phyloP scores from a whole-genome alignment of 2,329 filamentous ascomycete species.

The Monosporascus cannonballus region DNA sequence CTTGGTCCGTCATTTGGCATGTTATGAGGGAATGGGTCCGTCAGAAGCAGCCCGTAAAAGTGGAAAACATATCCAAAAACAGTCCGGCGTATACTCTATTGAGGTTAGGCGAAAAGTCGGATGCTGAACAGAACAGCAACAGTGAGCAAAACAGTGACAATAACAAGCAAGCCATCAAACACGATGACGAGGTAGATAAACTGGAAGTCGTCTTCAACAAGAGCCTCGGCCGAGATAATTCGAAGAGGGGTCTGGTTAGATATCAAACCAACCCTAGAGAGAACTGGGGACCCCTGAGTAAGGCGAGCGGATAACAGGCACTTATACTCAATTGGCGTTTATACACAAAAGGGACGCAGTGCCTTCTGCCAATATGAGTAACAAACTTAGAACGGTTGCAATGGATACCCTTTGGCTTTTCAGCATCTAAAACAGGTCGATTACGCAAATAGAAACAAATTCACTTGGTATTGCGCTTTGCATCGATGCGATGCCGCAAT shows the following conservation, averaged over 20 bases:
- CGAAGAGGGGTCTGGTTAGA: slow-evolving; percentile 64
- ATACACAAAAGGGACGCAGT: neutral
- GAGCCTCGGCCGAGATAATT: slow-evolving; percentile 62
- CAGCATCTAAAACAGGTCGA: neutral
- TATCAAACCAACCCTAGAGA: slow-evolving; percentile 87
- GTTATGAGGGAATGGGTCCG: slow-evolving; percentile 88
- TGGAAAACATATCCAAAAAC: slow-evolving; percentile 61
- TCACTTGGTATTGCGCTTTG: neutral
- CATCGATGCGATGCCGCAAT: no score
- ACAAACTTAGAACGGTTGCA: slow-evolving; percentile 6
- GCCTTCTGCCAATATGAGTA: slow-evolving; percentile 3
- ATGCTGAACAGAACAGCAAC: slow-evolving; percentile 12
- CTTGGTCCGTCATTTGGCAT: slow-evolving; percentile 86
- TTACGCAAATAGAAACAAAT: neutral
- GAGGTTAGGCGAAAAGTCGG: slow-evolving; percentile 34
- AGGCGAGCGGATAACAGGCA: slow-evolving; percentile 37
- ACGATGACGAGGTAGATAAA: slow-evolving; percentile 24
- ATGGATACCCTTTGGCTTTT: slow-evolving; percentile 23
- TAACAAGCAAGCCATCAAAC: slow-evolving; percentile 23
- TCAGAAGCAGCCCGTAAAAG: slow-evolving; percentile 73
- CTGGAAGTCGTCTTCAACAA: slow-evolving; percentile 65
- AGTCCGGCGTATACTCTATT: slow-evolving; percentile 69
- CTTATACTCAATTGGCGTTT: slow-evolving; percentile 51
- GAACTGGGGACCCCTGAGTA: slow-evolving; percentile 86
- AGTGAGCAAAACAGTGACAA: slow-evolving; percentile 16